Conservation (phyloP, 345 rosid species). For the Reutealis trisperma region DNA sequence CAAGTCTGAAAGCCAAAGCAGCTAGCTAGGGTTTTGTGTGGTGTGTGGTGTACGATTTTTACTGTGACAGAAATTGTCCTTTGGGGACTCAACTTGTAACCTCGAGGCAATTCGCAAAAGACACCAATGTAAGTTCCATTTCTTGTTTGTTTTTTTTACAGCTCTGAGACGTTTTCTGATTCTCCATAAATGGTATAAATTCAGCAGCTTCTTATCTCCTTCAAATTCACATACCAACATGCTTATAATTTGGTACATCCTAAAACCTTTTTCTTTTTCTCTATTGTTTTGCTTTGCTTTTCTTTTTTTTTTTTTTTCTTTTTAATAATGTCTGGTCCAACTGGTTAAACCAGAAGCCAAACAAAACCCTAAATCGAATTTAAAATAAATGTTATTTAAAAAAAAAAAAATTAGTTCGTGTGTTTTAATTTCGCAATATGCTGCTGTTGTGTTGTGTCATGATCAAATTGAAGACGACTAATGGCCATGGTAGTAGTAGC, state of each 20-base stretch:
- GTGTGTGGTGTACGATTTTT: not conserved
- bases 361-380: too few relatives aligned
- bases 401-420: too few relatives aligned
- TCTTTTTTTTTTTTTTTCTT: too few relatives aligned
- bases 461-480: too few relatives aligned
- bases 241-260: not conserved
- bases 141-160: constrained; percentile 20
- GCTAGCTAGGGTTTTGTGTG: constrained; percentile 10
- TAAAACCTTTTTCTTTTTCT: not conserved
- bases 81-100: not conserved
- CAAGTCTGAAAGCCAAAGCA: not conserved
- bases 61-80: not conserved
- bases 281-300: too few relatives aligned
- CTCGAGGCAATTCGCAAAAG: constrained; percentile 16
- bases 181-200: constrained; percentile 24
- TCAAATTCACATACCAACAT: not conserved
- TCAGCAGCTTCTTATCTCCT: not conserved
- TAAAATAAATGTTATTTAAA: too few relatives aligned
- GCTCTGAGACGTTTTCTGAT: not conserved
- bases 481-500: too few relatives aligned
- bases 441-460: too few relatives aligned
- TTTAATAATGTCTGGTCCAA: too few relatives aligned
- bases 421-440: too few relatives aligned
- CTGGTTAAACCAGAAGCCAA: too few relatives aligned
- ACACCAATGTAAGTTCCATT: constrained; percentile 17